Conservation (phyloP, 2,329 filamentous ascomycete species). For the Gyromitra esculenta region DNA sequence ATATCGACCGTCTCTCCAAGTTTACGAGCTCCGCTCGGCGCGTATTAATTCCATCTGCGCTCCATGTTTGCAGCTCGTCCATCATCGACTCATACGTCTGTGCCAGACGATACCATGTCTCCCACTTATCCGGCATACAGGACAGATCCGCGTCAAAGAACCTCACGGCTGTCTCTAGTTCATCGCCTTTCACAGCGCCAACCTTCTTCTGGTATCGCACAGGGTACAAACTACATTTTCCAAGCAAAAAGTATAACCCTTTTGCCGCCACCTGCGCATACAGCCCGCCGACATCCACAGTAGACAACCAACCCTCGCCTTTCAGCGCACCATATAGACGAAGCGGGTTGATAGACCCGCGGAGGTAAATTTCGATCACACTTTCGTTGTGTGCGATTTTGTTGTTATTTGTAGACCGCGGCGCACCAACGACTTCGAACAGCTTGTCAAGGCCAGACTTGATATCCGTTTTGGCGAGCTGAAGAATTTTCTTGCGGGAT, state of each 20-base stretch:
- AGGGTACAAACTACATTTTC: conserved; percentile 53
- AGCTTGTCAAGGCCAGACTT: conserved; percentile 92
- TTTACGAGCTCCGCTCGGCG: conserved; percentile 59
- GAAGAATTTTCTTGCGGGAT: conserved; percentile 85
- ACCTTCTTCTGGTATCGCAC: conserved; percentile 59
- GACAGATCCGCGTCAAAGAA: conserved; percentile 59
- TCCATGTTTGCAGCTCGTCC: conserved; percentile 62
- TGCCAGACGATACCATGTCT: conserved; percentile 62
- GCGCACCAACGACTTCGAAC: conserved; percentile 80
- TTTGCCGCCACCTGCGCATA: conserved; percentile 56
- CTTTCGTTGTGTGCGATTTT: conserved; percentile 86
- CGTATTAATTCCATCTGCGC: conserved; percentile 62
- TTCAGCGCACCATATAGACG: conserved; percentile 81
- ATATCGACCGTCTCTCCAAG: conserved; percentile 60
- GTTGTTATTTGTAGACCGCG: conserved; percentile 62
- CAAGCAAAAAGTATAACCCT: conserved; percentile 56
- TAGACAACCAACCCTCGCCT: conserved; percentile 78
- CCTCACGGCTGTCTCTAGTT: conserved; percentile 60
- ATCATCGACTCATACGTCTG: conserved; percentile 61
- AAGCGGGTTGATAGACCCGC: conserved; percentile 82
- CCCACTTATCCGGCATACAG: conserved; percentile 61
- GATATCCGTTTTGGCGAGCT: conserved; percentile 88
- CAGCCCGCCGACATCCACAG: conserved; percentile 70
- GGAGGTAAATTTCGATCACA: conserved; percentile 81
- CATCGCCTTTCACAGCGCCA: conserved; percentile 60